Conservation (phyloP, 306 rosid genomes). For the Carpinus fangiana region DNA sequence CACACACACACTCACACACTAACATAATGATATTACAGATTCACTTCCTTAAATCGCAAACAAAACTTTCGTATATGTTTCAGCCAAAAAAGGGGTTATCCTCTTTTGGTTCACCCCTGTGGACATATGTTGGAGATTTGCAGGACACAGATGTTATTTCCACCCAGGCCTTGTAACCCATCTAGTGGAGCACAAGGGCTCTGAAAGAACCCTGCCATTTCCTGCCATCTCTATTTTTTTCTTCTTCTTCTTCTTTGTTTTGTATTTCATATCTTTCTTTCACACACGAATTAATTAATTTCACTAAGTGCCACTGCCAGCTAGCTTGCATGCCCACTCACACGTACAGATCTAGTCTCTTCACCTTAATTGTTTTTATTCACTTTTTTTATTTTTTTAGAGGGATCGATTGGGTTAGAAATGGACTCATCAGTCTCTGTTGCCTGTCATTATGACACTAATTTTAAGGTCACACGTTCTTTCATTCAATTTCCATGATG, state of each 20-base stretch:
- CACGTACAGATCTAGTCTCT: too few species aligned
- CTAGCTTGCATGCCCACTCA: conserved; percentile 12
- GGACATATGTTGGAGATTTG: conserved; percentile 42
- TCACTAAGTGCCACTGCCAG: conserved; percentile 23
- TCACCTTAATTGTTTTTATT: neutral
- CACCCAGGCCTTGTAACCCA: conserved; percentile 45
- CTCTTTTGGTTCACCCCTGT: conserved; percentile 36
- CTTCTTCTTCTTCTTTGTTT: neutral
- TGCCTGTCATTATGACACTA: neutral
- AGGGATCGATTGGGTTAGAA: conserved; percentile 10
- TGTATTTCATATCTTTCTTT: conserved; percentile 16
- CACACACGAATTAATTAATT: conserved; percentile 4
- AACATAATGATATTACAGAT: too few species aligned
- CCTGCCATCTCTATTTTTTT: neutral
- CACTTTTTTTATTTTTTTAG: neutral
- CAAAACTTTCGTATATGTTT: too few species aligned
- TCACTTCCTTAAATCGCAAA: too few species aligned
- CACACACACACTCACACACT: too few species aligned
- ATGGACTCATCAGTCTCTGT: conserved; percentile 15
- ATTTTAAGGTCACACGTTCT: neutral
- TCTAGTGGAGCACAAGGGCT: conserved; percentile 44
- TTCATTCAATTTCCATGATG: conserved; percentile 3
- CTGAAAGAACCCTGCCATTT: conserved; percentile 30
- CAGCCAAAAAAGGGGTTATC: too few species aligned
- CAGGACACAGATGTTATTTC: conserved; percentile 37